These are phyloP conservation scores for Aschersonia sp. DNA, from an alignment of 2,329 filamentous ascomycete genomes.

Conservation along the genomic window DNA sequence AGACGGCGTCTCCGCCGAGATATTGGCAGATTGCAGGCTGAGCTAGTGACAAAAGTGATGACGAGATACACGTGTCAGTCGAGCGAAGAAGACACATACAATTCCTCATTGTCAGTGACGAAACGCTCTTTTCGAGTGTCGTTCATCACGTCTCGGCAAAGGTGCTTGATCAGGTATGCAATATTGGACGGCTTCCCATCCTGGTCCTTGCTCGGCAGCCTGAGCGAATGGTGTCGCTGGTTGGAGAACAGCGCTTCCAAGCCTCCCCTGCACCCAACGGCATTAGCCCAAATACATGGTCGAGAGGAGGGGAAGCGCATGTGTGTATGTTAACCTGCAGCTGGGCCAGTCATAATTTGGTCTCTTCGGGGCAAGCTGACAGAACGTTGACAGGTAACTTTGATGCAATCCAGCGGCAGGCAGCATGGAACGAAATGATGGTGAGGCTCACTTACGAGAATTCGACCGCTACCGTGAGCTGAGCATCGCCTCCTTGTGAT, in stretches of 20 bases:
- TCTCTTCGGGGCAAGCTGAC: no score
- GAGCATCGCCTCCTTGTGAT: constrained; percentile 6
- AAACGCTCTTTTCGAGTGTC: constrained; percentile 81
- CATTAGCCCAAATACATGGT: background rate
- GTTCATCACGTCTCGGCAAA: constrained; percentile 73
- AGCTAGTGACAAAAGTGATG: background rate
- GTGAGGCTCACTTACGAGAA: constrained; percentile 36
- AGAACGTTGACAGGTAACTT: background rate
- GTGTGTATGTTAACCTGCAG: no score
- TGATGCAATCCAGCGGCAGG: background rate
- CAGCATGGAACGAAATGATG: background rate
- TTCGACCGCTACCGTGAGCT: constrained; percentile 53
- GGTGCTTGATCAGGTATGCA: constrained; percentile 60
- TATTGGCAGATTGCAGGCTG: no score
- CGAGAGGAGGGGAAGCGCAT: no score
- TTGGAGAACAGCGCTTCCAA: constrained; percentile 90
- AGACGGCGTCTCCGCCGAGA: no score
- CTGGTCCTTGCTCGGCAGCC: constrained; percentile 48
- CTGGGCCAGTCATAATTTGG: no score
- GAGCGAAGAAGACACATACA: constrained; percentile 45
- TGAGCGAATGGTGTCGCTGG: constrained; percentile 56
- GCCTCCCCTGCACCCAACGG: constrained; percentile 49
- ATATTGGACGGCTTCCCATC: constrained; percentile 52
- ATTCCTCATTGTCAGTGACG: constrained; percentile 60
- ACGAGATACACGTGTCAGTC: background rate